phyloP scores from a whole-genome alignment of 2,329 filamentous ascomycete species.

The Botryotinia convoluta region DNA sequence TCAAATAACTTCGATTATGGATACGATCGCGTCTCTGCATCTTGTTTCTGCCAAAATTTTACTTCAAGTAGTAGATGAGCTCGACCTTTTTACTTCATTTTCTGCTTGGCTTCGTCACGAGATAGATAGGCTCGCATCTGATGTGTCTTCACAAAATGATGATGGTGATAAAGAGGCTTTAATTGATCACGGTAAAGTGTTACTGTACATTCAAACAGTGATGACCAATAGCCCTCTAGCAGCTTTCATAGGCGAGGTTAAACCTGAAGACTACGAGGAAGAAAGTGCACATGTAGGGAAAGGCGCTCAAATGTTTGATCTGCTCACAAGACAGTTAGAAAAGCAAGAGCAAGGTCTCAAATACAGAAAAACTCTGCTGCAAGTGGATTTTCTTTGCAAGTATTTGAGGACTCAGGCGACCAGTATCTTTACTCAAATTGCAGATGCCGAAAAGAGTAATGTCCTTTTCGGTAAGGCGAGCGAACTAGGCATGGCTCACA shows the following conservation, averaged over 20 bases:
- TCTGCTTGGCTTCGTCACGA: slow-evolving; percentile 80
- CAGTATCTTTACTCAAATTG: slow-evolving; percentile 64
- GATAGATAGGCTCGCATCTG: slow-evolving; percentile 72
- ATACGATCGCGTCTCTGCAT: slow-evolving; percentile 72
- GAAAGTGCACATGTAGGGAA: slow-evolving; percentile 47
- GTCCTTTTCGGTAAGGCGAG: slow-evolving; percentile 61
- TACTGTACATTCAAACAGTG: slow-evolving; percentile 74
- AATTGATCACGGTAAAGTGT: slow-evolving; percentile 68
- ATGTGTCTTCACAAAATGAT: slow-evolving; percentile 57
- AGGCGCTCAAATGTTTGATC: slow-evolving; percentile 46
- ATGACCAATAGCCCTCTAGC: slow-evolving; percentile 65
- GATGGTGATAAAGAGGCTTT: slow-evolving; percentile 77
- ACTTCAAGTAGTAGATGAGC: slow-evolving; percentile 69
- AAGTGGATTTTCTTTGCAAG: slow-evolving; percentile 61
- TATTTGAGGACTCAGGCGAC: slow-evolving; percentile 57
- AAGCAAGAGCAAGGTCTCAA: slow-evolving; percentile 33
- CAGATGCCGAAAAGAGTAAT: slow-evolving; percentile 65
- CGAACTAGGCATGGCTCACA: slow-evolving; percentile 26
- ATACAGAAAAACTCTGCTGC: slow-evolving; percentile 53
- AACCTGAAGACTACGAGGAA: slow-evolving; percentile 50
- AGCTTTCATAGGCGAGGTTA: slow-evolving; percentile 55
- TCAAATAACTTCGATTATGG: slow-evolving; percentile 63
- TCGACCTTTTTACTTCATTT: slow-evolving; percentile 74
- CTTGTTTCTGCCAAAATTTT: slow-evolving; percentile 73
- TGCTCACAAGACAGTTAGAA: slow-evolving; percentile 41